Evolutionary conservation across 352 stramenopile genomes (phyloP).

Genomic region (Phytophthora melonis): DNA sequence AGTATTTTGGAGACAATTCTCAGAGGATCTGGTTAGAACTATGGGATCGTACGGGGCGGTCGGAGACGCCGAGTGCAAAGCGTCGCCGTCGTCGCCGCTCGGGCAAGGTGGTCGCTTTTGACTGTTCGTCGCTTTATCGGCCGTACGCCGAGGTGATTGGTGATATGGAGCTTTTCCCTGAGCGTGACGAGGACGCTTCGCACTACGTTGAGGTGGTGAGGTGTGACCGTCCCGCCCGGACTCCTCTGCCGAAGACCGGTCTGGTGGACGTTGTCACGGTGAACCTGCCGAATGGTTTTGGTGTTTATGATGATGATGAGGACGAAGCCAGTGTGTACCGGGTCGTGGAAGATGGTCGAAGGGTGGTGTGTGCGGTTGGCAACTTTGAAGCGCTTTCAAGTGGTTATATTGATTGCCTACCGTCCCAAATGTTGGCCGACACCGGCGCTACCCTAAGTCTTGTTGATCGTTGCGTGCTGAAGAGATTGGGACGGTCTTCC

Average conservation of each 20-base stretch:
- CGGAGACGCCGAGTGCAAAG: background rate
- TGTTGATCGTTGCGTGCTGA: no score
- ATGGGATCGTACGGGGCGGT: background rate
- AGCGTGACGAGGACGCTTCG: background rate
- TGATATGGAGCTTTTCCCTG: background rate
- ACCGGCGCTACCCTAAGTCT: conserved; percentile 8
- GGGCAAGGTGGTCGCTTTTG: background rate
- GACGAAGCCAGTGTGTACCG: background rate
- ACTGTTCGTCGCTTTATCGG: background rate
- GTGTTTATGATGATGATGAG: background rate
- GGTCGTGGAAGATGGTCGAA: background rate
- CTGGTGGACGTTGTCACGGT: background rate
- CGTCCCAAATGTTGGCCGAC: background rate
- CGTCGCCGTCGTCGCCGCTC: background rate
- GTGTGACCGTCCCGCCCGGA: background rate
- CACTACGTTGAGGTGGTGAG: background rate
- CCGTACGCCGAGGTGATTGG: background rate
- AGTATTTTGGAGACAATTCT: no score
- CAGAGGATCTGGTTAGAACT: background rate
- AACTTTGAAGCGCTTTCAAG: conserved; percentile 4
- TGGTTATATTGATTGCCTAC: background rate
- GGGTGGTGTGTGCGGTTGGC: background rate
- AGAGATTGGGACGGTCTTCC: no score
- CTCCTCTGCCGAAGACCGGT: background rate
- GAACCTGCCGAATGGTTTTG: background rate